Evolutionary conservation across 352 stramenopile species (phyloP).

Genomic region (Globisporangium solare): DNA sequence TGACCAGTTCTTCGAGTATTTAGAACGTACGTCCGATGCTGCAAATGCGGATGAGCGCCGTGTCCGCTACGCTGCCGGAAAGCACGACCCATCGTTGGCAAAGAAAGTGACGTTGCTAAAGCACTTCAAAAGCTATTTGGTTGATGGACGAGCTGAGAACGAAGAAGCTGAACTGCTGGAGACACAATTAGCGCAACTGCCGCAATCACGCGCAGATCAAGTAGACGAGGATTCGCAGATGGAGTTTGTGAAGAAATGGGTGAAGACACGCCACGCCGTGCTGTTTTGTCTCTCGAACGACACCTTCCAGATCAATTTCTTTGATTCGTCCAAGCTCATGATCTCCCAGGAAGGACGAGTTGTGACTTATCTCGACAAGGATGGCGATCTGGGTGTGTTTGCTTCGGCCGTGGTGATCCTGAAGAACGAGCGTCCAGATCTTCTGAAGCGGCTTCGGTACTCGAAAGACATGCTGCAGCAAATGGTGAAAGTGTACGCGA

Average conservation of each 20-base stretch:
- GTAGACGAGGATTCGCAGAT: conserved; percentile 32
- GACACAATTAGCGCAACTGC: conserved; percentile 29
- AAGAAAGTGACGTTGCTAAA: conserved; percentile 98
- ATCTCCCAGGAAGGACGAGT: conserved; percentile 88
- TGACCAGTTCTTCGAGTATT: conserved; percentile 92
- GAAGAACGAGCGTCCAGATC: conserved; percentile 49
- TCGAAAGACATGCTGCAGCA: conserved; percentile 97
- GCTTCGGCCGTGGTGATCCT: conserved; percentile 54
- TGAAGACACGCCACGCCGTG: conserved; percentile 97
- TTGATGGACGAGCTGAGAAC: conserved; percentile 73
- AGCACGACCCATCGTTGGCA: conserved; percentile 86
- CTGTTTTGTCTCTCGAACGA: conserved; percentile 97
- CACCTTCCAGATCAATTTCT: conserved; percentile 96
- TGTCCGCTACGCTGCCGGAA: conserved; percentile 40
- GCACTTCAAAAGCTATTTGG: conserved; percentile 97
- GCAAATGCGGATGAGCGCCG: conserved; percentile 24
- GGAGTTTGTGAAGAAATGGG: conserved; percentile 98
- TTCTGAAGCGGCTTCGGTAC: conserved; percentile 86
- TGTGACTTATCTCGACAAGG: conserved; percentile 88
- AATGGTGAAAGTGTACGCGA: conserved; percentile 42
- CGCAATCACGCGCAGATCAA: conserved; percentile 21
- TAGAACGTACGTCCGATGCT: conserved; percentile 83
- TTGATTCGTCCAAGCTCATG: conserved; percentile 95
- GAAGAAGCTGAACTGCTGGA: conserved; percentile 43
- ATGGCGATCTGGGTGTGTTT: conserved; percentile 51